A percentile compares a stretch with the other conserved stretches of the same genome.
phyloP scores from a whole-genome alignment of 257 asterid genomes.

The Echites panduratus region DNA sequence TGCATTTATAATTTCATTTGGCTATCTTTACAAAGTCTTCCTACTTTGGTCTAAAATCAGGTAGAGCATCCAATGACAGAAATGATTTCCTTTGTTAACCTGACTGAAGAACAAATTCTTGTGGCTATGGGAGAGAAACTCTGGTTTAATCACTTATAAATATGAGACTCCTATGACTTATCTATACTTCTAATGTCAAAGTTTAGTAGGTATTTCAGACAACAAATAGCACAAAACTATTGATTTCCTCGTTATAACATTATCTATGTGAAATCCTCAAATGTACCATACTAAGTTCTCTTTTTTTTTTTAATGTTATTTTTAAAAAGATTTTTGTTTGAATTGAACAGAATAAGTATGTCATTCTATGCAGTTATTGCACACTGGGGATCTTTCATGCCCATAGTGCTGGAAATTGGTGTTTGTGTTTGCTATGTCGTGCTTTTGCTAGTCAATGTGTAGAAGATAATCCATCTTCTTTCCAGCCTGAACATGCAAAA shows the following conservation, averaged over 20 bases:
- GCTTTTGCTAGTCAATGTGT: background rate
- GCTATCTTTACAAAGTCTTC: background rate
- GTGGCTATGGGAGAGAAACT: conserved; percentile 95
- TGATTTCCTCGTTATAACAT: background rate
- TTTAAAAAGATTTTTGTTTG: background rate
- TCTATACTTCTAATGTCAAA: background rate
- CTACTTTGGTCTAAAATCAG: conserved; percentile 30
- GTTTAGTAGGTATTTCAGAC: background rate
- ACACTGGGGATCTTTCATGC: background rate
- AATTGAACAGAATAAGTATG: background rate
- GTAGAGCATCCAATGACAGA: conserved; percentile 99
- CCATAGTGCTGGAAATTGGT: background rate
- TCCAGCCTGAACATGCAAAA: background rate
- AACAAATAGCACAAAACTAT: background rate
- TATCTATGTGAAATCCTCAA: background rate
- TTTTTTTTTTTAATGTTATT: background rate
- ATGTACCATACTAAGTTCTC: background rate
- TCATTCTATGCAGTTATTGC: background rate
- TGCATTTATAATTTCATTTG: background rate
- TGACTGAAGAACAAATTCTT: conserved; percentile 92
- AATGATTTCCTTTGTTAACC: conserved; percentile 96
- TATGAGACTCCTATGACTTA: background rate
- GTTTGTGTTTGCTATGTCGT: background rate
- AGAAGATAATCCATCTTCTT: background rate
- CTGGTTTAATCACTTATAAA: conserved; percentile 63